Conservation (phyloP, 768 basidiomycete species). For the Leccinum imitatum region DNA sequence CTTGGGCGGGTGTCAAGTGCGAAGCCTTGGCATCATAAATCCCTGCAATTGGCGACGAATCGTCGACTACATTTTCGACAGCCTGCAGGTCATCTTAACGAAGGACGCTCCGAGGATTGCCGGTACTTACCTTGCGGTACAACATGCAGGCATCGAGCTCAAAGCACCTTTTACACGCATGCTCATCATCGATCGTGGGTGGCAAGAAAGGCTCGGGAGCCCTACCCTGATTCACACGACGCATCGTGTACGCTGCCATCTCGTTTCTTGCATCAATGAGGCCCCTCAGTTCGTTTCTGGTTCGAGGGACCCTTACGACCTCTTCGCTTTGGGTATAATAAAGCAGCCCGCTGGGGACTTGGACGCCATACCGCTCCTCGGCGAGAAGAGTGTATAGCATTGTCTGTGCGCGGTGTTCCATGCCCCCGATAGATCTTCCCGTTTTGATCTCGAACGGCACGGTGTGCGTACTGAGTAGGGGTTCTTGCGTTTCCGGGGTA, state of each 20-base stretch:
- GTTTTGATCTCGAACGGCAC: slow-evolving; percentile 97
- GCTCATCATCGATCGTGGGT: slow-evolving; percentile 78
- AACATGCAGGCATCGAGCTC: slow-evolving; percentile 88
- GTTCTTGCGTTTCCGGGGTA: slow-evolving; percentile 27
- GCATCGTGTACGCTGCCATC: slow-evolving; percentile 74
- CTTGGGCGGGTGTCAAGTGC: slow-evolving; percentile 68
- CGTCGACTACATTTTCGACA: slow-evolving; percentile 62
- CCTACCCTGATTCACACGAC: slow-evolving; percentile 37
- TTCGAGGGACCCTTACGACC: slow-evolving; percentile 77
- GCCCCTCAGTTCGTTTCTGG: slow-evolving; percentile 80
- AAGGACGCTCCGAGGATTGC: not conserved
- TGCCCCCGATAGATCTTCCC: slow-evolving; percentile 67
- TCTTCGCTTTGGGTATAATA: slow-evolving; percentile 94
- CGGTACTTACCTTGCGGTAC: slow-evolving; percentile 70
- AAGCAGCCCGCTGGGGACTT: slow-evolving; percentile 79
- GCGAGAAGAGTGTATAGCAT: slow-evolving; percentile 94
- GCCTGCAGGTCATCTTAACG: slow-evolving; percentile 43
- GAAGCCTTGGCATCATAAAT: slow-evolving; percentile 77
- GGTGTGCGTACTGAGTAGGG: slow-evolving; percentile 24
- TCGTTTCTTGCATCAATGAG: slow-evolving; percentile 83
- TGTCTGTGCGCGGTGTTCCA: slow-evolving; percentile 97
- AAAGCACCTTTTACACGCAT: slow-evolving; percentile 80
- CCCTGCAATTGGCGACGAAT: slow-evolving; percentile 54
- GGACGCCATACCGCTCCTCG: slow-evolving; percentile 84
- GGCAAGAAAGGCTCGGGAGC: slow-evolving; percentile 68